Evolutionary conservation across 495 filamentous ascomycete species (phyloP).

Genomic region (Neurospora tetrasperma): DNA sequence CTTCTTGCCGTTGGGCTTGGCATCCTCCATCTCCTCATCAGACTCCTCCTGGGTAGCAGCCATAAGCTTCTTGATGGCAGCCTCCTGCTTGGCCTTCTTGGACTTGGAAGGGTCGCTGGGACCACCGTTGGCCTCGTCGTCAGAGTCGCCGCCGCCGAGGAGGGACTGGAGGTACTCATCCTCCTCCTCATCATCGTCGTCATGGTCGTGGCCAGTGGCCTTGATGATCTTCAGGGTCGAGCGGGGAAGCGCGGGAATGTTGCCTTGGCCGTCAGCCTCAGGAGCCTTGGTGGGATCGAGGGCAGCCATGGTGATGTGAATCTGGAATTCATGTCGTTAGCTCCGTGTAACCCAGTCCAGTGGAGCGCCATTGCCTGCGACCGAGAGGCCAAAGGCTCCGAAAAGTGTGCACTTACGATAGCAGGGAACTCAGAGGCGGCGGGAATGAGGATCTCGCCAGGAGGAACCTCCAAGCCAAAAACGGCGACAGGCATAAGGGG

Average conservation of each 20-base stretch:
- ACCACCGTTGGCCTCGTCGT: constrained; percentile 70
- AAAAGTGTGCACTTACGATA: constrained; percentile 51
- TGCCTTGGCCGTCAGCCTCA: constrained; percentile 51
- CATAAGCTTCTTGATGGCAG: constrained; percentile 61
- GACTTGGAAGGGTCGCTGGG: constrained; percentile 83
- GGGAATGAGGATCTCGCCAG: constrained; percentile 65
- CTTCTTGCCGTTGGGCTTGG: constrained; percentile 44
- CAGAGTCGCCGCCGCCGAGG: constrained; percentile 47
- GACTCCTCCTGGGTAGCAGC: constrained; percentile 49
- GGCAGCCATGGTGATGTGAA: constrained; percentile 96
- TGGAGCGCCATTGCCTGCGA: not conserved
- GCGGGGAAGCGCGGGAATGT: constrained; percentile 51
- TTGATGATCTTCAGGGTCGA: constrained; percentile 88
- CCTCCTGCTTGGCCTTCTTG: constrained; percentile 67
- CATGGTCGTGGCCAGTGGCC: constrained; percentile 41
- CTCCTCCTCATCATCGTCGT: constrained; percentile 53
- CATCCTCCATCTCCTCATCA: constrained; percentile 49
- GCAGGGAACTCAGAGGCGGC: constrained; percentile 66
- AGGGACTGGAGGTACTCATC: constrained; percentile 41
- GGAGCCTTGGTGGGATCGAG: constrained; percentile 78
- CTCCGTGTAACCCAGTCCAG: not conserved
- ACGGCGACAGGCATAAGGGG: constrained; percentile 60
- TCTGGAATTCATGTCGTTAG: constrained; percentile 39
- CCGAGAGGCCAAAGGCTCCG: not conserved
- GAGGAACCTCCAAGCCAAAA: constrained; percentile 80